Evolutionary conservation across 164 flowering plant species (phyloP).

Genomic region (Houttuynia cordata): DNA sequence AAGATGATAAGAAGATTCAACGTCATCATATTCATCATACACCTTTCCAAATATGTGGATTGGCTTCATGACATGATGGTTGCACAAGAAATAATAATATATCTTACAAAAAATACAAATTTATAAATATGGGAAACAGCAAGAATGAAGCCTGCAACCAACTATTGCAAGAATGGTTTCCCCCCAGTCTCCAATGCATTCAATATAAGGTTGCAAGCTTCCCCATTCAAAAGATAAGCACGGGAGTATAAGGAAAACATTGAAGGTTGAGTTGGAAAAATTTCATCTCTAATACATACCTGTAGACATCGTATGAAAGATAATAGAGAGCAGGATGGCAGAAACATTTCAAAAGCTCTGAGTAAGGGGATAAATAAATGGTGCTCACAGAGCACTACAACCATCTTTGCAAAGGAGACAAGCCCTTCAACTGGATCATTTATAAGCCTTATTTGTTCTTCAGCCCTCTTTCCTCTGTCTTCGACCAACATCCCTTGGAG

Average conservation of each 20-base stretch:
- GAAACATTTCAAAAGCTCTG: slow-evolving; percentile 94
- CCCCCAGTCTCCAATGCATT: too few species aligned
- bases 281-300: slow-evolving; percentile 27
- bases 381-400: slow-evolving; percentile 88
- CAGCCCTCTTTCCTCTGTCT: slow-evolving; percentile 20
- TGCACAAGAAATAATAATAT: too few species aligned
- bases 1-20: too few species aligned
- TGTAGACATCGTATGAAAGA: slow-evolving; percentile 95
- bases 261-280: too few species aligned
- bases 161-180: too few species aligned
- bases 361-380: slow-evolving; percentile 79
- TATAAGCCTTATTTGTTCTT: slow-evolving; percentile 19
- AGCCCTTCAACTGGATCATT: slow-evolving; percentile 46
- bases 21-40: too few species aligned
- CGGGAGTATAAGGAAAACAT: neutral
- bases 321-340: slow-evolving; percentile 80
- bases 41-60: too few species aligned
- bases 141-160: too few species aligned
- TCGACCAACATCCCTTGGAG: slow-evolving; percentile 25
- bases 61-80: too few species aligned
- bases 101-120: too few species aligned
- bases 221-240: neutral
- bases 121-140: too few species aligned
- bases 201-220: too few species aligned
- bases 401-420: slow-evolving; percentile 69